Conservation (phyloP, 148 eudicot species). For the Arctostaphylos glauca region DNA sequence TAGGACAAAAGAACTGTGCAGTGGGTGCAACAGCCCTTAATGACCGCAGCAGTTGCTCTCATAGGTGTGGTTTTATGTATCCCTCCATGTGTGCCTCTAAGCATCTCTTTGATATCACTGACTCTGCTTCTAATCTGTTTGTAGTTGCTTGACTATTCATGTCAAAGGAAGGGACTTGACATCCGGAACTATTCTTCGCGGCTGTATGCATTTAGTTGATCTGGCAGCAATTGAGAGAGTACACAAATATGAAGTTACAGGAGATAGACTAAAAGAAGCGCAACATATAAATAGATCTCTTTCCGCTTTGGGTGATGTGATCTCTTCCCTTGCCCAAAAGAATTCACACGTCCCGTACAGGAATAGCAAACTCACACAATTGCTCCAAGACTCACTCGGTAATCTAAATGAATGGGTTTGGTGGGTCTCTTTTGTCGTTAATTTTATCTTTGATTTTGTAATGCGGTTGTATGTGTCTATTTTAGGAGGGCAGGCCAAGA, state of each 20-base stretch:
- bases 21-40: slow-evolving; percentile 97
- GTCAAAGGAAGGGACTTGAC: slow-evolving; percentile 96
- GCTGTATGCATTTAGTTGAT: slow-evolving; percentile 99
- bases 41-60: slow-evolving; percentile 98
- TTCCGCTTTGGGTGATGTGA: slow-evolving; percentile 97
- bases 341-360: slow-evolving; percentile 91
- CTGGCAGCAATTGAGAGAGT: slow-evolving; percentile 98
- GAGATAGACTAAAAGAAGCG: slow-evolving; percentile 96
- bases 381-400: slow-evolving; percentile 98
- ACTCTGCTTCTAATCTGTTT: slow-evolving; percentile 14
- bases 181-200: slow-evolving; percentile 74
- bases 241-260: slow-evolving; percentile 95
- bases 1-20: slow-evolving; percentile 87
- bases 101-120: slow-evolving; percentile 6
- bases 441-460: background rate
- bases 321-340: slow-evolving; percentile 89
- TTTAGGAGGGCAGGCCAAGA: slow-evolving; percentile 97
- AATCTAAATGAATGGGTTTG: slow-evolving; percentile 17
- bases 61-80: slow-evolving; percentile 58
- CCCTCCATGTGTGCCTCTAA: slow-evolving; percentile 4
- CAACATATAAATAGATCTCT: slow-evolving; percentile 93
- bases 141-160: slow-evolving; percentile 97
- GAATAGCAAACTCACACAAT: slow-evolving; percentile 92
- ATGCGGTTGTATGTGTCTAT: slow-evolving; percentile 15
- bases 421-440: background rate